Conservation (phyloP, 2,329 filamentous ascomycete species). For the Xylaria sp. region DNA sequence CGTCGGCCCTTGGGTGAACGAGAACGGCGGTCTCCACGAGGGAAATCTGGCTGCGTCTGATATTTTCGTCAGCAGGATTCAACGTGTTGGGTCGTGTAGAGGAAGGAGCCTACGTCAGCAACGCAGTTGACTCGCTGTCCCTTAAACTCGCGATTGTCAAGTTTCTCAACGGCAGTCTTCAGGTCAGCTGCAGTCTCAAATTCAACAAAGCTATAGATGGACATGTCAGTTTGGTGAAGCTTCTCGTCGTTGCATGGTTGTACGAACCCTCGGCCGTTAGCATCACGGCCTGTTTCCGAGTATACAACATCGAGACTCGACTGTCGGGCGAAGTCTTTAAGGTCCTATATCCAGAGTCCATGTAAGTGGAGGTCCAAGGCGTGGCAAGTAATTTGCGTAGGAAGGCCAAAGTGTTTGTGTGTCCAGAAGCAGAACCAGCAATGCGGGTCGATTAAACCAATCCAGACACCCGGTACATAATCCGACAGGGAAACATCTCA, state of each 20-base stretch:
- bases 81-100: neutral
- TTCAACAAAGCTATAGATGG: constrained; percentile 80
- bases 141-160: constrained; percentile 93
- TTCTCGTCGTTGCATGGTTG: neutral
- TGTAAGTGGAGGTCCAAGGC: constrained; percentile 76
- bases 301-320: constrained; percentile 98
- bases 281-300: constrained; percentile 92
- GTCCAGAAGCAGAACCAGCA: constrained; percentile 44
- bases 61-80: constrained; percentile 34
- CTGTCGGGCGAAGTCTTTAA: constrained; percentile 98
- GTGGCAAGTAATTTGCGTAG: constrained; percentile 42
- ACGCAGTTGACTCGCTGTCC: constrained; percentile 83
- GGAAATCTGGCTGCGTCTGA: constrained; percentile 80
- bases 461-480: constrained; percentile 38
- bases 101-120: constrained; percentile 72
- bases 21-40: constrained; percentile 74
- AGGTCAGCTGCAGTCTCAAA: constrained; percentile 93
- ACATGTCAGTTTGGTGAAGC: constrained; percentile 17
- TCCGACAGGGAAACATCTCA: constrained; percentile 40
- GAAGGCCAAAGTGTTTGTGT: constrained; percentile 38
- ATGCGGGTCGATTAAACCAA: constrained; percentile 42
- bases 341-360: constrained; percentile 86
- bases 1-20: constrained; percentile 73
- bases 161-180: constrained; percentile 90
- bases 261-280: constrained; percentile 87